Percentiles rank a stretch among this genome's conserved stretches.
Conservation (phyloP, 106 monocot species). For the Dioscorea alata region DNA sequence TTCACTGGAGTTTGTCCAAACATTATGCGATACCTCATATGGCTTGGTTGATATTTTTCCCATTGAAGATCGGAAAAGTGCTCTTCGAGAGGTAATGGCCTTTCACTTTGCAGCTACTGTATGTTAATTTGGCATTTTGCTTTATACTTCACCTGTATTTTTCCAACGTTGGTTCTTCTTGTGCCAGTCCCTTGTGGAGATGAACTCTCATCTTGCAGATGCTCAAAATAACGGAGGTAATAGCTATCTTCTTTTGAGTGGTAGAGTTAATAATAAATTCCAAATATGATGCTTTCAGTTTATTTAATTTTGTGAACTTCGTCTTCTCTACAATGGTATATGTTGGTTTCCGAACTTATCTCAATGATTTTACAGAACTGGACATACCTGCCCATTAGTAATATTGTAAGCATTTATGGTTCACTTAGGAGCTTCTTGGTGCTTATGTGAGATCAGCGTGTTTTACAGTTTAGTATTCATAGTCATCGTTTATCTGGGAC, state of each 20-base stretch:
- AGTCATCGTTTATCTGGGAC: too few relatives aligned
- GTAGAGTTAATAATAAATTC: too few relatives aligned
- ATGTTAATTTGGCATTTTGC: not conserved
- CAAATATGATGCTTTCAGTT: too few relatives aligned
- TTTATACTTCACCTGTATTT: constrained; percentile 1
- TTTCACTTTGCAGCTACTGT: not conserved
- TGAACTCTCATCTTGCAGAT: constrained; percentile 69
- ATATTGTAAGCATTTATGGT: too few relatives aligned
- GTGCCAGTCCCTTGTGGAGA: constrained; percentile 76
- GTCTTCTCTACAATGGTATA: too few relatives aligned
- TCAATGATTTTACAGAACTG: too few relatives aligned
- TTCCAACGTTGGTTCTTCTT: constrained; percentile 11
- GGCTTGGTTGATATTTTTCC: constrained; percentile 97
- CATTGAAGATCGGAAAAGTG: constrained; percentile 93
- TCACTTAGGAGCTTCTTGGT: too few relatives aligned
- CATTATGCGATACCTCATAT: constrained; percentile 97
- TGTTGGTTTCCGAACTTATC: too few relatives aligned
- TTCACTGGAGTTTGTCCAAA: constrained; percentile 93
- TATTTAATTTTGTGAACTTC: too few relatives aligned
- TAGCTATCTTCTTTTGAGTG: not conserved
- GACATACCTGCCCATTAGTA: too few relatives aligned
- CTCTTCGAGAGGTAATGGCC: constrained; percentile 73
- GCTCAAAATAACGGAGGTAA: constrained; percentile 85
- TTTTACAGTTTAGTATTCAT: too few relatives aligned
- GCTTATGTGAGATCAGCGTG: too few relatives aligned